phyloP scores from a whole-genome alignment of 2,329 filamentous ascomycete genomes.

The Ophiocordyceps sinensis region DNA sequence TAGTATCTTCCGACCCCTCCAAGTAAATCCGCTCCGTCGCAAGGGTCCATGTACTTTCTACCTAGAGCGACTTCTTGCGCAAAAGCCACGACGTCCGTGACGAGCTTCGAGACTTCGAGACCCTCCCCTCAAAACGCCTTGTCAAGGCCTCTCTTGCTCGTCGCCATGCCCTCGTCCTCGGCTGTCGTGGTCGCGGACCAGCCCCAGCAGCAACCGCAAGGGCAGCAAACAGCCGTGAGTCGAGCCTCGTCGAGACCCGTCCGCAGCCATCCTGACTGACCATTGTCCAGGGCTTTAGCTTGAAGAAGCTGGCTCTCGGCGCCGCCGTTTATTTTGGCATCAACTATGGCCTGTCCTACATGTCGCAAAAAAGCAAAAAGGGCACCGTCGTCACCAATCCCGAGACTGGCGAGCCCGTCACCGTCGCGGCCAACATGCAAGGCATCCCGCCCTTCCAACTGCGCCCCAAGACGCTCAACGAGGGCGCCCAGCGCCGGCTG shows the following conservation, averaged over 20 bases:
- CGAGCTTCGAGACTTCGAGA: too few relatives aligned
- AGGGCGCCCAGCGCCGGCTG: conserved; percentile 46
- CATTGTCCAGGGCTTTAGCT: conserved; percentile 17
- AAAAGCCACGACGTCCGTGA: too few relatives aligned
- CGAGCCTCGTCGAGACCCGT: neutral
- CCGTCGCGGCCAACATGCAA: conserved; percentile 37
- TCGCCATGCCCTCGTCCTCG: too few relatives aligned
- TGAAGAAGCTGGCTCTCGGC: conserved; percentile 35
- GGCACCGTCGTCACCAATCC: conserved; percentile 34
- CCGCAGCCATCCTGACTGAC: neutral
- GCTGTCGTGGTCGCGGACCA: too few relatives aligned
- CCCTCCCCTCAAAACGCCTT: too few relatives aligned
- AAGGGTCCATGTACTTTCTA: too few relatives aligned
- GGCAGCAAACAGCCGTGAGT: neutral
- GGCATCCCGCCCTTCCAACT: conserved; percentile 50
- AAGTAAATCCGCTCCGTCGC: too few relatives aligned
- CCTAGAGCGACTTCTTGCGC: too few relatives aligned
- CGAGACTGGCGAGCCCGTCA: conserved; percentile 32
- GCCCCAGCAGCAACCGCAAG: neutral
- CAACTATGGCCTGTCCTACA: conserved; percentile 42
- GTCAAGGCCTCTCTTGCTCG: too few relatives aligned
- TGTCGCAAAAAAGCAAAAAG: conserved; percentile 31
- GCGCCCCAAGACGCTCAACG: conserved; percentile 44
- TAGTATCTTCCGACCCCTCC: too few relatives aligned
- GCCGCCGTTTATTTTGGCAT: conserved; percentile 42